Percentiles rank a stretch among this genome's conserved stretches.
phyloP scores from a whole-genome alignment of 768 basidiomycete species.

The Suillus variegatus region DNA sequence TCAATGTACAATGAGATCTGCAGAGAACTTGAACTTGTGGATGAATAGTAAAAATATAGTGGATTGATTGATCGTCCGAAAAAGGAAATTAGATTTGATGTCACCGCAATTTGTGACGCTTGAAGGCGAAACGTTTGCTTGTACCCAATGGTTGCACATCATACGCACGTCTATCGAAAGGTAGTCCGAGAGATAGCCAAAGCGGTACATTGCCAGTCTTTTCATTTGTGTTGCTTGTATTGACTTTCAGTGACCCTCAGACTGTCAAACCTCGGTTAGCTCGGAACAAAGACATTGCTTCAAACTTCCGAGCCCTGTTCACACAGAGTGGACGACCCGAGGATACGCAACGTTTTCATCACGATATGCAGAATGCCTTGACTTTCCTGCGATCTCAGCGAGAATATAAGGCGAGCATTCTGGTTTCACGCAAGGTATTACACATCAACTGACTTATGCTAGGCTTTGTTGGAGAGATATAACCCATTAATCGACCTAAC shows the following conservation, averaged over 20 bases:
- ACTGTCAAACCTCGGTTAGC: conserved; percentile 37
- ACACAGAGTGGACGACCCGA: conserved; percentile 37
- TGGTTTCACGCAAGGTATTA: background rate
- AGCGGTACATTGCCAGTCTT: conserved; percentile 18
- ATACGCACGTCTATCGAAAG: conserved; percentile 27
- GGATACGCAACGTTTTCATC: conserved; percentile 31
- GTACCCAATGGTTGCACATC: conserved; percentile 19
- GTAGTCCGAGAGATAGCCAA: conserved; percentile 32
- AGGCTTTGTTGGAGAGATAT: conserved; percentile 84
- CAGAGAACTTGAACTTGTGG: background rate
- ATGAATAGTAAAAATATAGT: conserved; percentile 1
- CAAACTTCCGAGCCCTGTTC: conserved; percentile 56
- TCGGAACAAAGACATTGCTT: conserved; percentile 44
- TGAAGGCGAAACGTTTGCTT: background rate
- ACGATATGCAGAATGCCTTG: conserved; percentile 58
- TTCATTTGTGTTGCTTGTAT: conserved; percentile 5
- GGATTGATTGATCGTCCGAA: conserved; percentile 12
- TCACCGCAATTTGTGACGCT: background rate
- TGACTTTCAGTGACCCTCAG: conserved; percentile 24
- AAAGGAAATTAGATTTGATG: conserved; percentile 12
- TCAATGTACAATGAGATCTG: conserved; percentile 22
- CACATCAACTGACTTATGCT: conserved; percentile 6
- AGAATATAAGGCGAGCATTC: conserved; percentile 65
- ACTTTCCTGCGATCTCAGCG: conserved; percentile 74
- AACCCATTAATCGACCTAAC: conserved; percentile 84